phyloP scores from a whole-genome alignment of 768 basidiomycete species.

The Russula dissimulans region DNA sequence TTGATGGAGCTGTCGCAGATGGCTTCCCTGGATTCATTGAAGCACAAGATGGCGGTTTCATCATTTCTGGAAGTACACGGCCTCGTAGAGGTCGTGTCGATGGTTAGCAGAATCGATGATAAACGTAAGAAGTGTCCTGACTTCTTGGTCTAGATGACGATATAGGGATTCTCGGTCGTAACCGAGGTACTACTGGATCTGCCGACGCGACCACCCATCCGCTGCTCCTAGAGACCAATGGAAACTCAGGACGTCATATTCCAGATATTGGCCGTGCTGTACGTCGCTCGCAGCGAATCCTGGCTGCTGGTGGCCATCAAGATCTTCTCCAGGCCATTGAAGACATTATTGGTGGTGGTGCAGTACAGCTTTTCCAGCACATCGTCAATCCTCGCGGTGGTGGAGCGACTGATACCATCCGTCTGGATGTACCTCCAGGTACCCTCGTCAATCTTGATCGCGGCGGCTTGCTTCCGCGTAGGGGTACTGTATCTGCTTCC shows the following conservation, averaged over 20 bases:
- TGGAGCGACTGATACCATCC: conserved; percentile 55
- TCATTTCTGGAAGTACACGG: conserved; percentile 17
- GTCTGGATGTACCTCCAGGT: conserved; percentile 66
- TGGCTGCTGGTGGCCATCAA: conserved; percentile 32
- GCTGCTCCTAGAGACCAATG: conserved; percentile 58
- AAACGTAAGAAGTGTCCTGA: background rate
- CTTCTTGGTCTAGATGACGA: conserved; percentile 36
- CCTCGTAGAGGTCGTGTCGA: conserved; percentile 16
- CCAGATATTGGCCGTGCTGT: conserved; percentile 35
- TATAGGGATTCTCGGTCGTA: conserved; percentile 53
- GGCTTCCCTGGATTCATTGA: conserved; percentile 20
- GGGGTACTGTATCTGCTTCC: conserved; percentile 42
- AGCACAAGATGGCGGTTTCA: conserved; percentile 14
- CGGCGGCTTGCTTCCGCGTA: conserved; percentile 39
- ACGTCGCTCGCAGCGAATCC: conserved; percentile 36
- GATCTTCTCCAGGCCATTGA: conserved; percentile 73
- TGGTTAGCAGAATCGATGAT: conserved; percentile 1
- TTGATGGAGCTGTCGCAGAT: conserved; percentile 15
- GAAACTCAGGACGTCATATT: conserved; percentile 35
- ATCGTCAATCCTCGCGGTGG: conserved; percentile 51
- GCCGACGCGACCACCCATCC: conserved; percentile 75
- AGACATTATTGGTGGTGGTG: conserved; percentile 71
- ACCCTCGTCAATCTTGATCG: conserved; percentile 54
- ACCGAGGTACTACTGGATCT: conserved; percentile 42
- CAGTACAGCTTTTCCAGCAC: conserved; percentile 76